Evolutionary conservation across 306 rosid genomes (phyloP).

Genomic region (Begonia peltatifolia): DNA sequence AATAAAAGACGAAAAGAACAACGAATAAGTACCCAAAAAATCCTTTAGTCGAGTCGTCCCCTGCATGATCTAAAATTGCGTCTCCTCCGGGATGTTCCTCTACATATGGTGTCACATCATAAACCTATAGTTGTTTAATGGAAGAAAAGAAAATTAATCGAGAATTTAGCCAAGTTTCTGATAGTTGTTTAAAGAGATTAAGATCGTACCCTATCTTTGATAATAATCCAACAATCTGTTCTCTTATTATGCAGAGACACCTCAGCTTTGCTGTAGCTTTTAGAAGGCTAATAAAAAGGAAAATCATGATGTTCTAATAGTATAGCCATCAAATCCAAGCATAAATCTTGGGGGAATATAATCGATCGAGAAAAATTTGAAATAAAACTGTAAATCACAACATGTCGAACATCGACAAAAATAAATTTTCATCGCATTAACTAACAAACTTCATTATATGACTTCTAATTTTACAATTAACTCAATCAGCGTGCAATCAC

Average conservation of each 20-base stretch:
- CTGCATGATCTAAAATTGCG: conserved; percentile 84
- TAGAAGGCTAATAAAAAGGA: conserved; percentile 33
- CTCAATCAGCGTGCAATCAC: no score
- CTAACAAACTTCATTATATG: not conserved
- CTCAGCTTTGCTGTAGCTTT: conserved; percentile 43
- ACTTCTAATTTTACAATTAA: no score
- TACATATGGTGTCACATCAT: conserved; percentile 78
- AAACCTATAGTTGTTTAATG: conserved; percentile 33
- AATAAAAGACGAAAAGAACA: no score
- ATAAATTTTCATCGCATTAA: not conserved
- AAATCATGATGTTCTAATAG: conserved; percentile 1
- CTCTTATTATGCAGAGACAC: conserved; percentile 60
- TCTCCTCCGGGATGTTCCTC: conserved; percentile 99
- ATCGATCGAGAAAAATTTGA: not conserved
- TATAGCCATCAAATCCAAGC: not conserved
- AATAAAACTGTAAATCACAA: not conserved
- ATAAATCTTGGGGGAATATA: no score
- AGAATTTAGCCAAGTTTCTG: conserved; percentile 8
- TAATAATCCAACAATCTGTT: conserved; percentile 91
- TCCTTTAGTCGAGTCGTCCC: conserved; percentile 80
- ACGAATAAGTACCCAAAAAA: conserved; percentile 48
- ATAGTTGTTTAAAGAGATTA: conserved; percentile 1
- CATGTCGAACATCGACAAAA: not conserved
- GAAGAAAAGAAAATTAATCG: conserved; percentile 1
- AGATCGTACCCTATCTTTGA: conserved; percentile 59